phyloP scores from a whole-genome alignment of 225 moss, liverwort and hornwort species.

The Physcomitrellopsis africana region DNA sequence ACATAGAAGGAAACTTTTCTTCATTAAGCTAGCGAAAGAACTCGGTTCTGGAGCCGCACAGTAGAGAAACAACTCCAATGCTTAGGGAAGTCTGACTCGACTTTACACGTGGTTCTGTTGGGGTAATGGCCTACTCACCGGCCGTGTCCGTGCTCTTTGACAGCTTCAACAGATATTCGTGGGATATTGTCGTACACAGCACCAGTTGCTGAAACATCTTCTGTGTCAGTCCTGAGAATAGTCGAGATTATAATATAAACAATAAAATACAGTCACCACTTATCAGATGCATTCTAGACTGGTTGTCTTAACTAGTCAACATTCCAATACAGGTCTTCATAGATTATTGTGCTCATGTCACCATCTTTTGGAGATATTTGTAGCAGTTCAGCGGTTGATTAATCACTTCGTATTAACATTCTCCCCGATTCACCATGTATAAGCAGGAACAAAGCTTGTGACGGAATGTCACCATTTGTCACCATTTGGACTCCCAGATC shows the following conservation, averaged over 20 bases:
- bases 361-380: conserved; percentile 2
- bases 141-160: too few species aligned
- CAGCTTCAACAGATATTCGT: too few species aligned
- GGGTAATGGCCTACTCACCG: too few species aligned
- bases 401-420: conserved; percentile 28
- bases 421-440: conserved; percentile 67
- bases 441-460: conserved; percentile 68
- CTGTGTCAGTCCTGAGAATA: not conserved
- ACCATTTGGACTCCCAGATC: conserved; percentile 76
- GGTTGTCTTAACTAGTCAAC: not conserved
- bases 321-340: conserved; percentile 3
- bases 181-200: too few species aligned
- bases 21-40: too few species aligned
- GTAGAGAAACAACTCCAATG: too few species aligned
- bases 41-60: too few species aligned
- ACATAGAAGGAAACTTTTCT: not conserved
- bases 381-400: too few species aligned
- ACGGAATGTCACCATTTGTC: conserved; percentile 74
- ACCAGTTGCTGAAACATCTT: not conserved
- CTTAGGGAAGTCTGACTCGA: too few species aligned
- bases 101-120: too few species aligned
- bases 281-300: not conserved
- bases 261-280: conserved; percentile 5
- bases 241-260: conserved; percentile 3
- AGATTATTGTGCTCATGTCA: conserved; percentile 17